A percentile compares a stretch with the other conserved stretches of the same genome.
These are phyloP conservation scores for Echria macrotheca DNA, from an alignment of 495 filamentous ascomycete species.

Conservation along the genomic window DNA sequence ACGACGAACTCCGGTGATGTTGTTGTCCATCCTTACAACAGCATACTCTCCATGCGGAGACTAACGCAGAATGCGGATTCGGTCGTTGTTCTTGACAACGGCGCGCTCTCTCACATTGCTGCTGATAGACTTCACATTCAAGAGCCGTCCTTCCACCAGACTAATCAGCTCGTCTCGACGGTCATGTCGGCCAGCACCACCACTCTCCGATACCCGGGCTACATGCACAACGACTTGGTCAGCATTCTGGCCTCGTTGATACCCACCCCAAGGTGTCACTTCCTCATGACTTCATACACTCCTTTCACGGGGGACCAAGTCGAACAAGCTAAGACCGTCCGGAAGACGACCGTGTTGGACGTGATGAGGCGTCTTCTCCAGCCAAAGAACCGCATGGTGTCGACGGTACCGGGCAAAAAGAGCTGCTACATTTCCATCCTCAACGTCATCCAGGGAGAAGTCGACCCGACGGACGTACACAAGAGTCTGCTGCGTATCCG, in stretches of 20 bases:
- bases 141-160: slow-evolving; percentile 91
- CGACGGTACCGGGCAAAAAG: slow-evolving; percentile 88
- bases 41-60: slow-evolving; percentile 81
- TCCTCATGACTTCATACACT: slow-evolving; percentile 96
- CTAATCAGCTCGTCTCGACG: slow-evolving; percentile 94
- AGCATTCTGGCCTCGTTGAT: slow-evolving; percentile 95
- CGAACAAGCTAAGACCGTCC: slow-evolving; percentile 91
- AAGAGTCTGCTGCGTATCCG: slow-evolving; percentile 96
- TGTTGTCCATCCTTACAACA: slow-evolving; percentile 98
- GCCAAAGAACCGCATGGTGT: slow-evolving; percentile 99
- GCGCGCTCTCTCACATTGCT: slow-evolving; percentile 86
- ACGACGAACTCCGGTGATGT: slow-evolving; percentile 78
- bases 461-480: slow-evolving; percentile 94
- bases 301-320: slow-evolving; percentile 95
- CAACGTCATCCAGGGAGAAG: slow-evolving; percentile 97
- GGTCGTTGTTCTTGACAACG: slow-evolving; percentile 96
- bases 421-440: slow-evolving; percentile 98
- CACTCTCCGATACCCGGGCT: slow-evolving; percentile 91
- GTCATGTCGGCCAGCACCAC: slow-evolving; percentile 99
- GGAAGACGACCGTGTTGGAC: slow-evolving; percentile 95
- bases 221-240: slow-evolving; percentile 99
- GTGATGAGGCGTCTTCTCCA: slow-evolving; percentile 95
- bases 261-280: slow-evolving; percentile 92
- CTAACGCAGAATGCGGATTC: slow-evolving; percentile 95
- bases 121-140: slow-evolving; percentile 91